These are phyloP conservation scores for Phytophthora sansomeana DNA, from an alignment of 352 stramenopile genomes.

Conservation along the genomic window DNA sequence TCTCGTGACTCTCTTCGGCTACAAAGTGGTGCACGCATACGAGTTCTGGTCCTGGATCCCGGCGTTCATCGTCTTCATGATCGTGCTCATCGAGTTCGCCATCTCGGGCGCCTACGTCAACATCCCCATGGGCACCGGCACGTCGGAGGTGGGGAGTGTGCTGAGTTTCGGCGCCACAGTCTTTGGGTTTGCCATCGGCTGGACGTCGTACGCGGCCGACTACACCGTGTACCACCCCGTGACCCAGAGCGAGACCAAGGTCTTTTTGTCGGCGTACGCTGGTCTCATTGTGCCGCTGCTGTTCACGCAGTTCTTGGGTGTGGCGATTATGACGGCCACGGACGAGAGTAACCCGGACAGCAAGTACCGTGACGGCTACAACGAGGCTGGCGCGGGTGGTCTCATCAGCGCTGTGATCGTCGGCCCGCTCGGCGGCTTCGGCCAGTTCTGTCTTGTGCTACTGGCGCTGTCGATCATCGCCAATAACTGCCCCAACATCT, in stretches of 20 bases:
- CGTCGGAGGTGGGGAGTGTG: slow-evolving; percentile 41
- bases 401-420: slow-evolving; percentile 50
- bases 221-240: slow-evolving; percentile 59
- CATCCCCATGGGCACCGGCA: slow-evolving; percentile 53
- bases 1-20: slow-evolving; percentile 56
- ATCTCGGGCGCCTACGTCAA: slow-evolving; percentile 50
- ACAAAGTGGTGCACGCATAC: slow-evolving; percentile 60
- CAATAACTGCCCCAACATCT: slow-evolving; percentile 67
- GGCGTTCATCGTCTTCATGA: slow-evolving; percentile 56
- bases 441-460: slow-evolving; percentile 52
- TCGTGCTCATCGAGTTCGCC: slow-evolving; percentile 48
- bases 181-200: slow-evolving; percentile 53
- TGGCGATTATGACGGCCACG: slow-evolving; percentile 51
- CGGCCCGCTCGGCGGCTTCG: slow-evolving; percentile 45
- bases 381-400: slow-evolving; percentile 36
- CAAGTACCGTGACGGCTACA: slow-evolving; percentile 47
- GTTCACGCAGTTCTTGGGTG: slow-evolving; percentile 53
- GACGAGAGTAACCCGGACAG: slow-evolving; percentile 39
- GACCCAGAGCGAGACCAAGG: slow-evolving; percentile 52
- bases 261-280: slow-evolving; percentile 51
- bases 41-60: slow-evolving; percentile 63
- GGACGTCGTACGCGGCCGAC: slow-evolving; percentile 49
- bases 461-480: slow-evolving; percentile 58
- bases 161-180: slow-evolving; percentile 47
- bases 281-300: slow-evolving; percentile 52